phyloP scores from a whole-genome alignment of 805 yeast species.

The Myxozyma neotropica region DNA sequence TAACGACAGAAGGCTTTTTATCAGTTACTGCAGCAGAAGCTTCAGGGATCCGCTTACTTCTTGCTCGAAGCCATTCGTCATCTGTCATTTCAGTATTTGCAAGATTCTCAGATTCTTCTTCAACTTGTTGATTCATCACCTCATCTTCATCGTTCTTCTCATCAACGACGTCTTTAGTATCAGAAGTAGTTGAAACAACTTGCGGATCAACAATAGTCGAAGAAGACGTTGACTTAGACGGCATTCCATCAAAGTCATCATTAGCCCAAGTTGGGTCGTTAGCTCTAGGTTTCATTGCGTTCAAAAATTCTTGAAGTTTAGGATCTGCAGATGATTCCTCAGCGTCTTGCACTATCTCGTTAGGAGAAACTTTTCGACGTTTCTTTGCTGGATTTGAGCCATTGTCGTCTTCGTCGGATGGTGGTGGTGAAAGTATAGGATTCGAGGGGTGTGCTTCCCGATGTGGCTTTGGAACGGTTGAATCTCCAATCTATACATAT shows the following conservation, averaged over 20 bases:
- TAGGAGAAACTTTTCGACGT: too few species aligned
- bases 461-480: conserved; percentile 14
- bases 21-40: not conserved
- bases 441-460: not conserved
- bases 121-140: conserved; percentile 24
- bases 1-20: not conserved
- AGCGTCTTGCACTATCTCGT: not conserved
- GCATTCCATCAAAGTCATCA: conserved; percentile 43
- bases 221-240: not conserved
- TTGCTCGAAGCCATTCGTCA: conserved; percentile 34
- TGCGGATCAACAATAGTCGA: not conserved
- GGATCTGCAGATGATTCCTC: conserved; percentile 47
- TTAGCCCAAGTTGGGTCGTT: conserved; percentile 76
- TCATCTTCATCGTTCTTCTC: not conserved
- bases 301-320: conserved; percentile 75
- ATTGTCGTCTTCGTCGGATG: conserved; percentile 15
- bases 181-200: not conserved
- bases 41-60: conserved; percentile 31
- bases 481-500: conserved; percentile 22
- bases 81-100: conserved; percentile 33
- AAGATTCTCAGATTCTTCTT: conserved; percentile 37
- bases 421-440: not conserved
- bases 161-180: conserved; percentile 33
- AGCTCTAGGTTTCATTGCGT: conserved; percentile 75
- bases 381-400: not conserved